A percentile compares a stretch with the other conserved stretches of the same genome.
phyloP scores from a whole-genome alignment of 345 rosid genomes.

The Eucalyptus melliodora region DNA sequence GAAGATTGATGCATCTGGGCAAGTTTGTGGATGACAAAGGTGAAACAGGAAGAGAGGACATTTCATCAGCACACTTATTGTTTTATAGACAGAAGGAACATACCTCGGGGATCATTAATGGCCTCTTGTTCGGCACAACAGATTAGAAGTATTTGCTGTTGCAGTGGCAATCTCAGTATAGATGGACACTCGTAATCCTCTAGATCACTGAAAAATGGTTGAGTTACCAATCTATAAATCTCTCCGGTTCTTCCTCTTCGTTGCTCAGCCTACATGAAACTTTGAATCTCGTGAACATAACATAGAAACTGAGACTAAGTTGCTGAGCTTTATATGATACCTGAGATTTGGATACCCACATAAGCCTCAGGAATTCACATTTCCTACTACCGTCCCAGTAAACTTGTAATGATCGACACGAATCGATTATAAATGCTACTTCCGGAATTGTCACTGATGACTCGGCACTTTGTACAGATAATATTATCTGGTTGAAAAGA shows the following conservation, averaged over 20 bases:
- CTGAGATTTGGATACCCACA: slow-evolving; percentile 92
- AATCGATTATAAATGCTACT: slow-evolving; percentile 82
- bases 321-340: slow-evolving; percentile 14
- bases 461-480: slow-evolving; percentile 44
- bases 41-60: not conserved
- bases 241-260: slow-evolving; percentile 93
- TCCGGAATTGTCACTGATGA: slow-evolving; percentile 94
- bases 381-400: slow-evolving; percentile 54
- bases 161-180: slow-evolving; percentile 61
- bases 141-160: slow-evolving; percentile 67
- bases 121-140: slow-evolving; percentile 76
- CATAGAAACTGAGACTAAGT: not conserved
- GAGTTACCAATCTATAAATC: slow-evolving; percentile 76
- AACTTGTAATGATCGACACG: slow-evolving; percentile 85
- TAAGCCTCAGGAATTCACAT: slow-evolving; percentile 58
- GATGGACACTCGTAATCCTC: slow-evolving; percentile 62
- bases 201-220: slow-evolving; percentile 54
- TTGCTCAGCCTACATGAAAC: slow-evolving; percentile 61
- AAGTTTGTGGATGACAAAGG: not conserved
- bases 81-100: not conserved
- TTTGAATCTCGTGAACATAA: not conserved
- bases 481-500: slow-evolving; percentile 42
- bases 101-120: slow-evolving; percentile 81
- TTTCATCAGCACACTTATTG: not conserved
- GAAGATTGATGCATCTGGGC: not conserved